Base-by-base conservation (phyloP, 2,329 filamentous ascomycete species). In the Didymella segeticola region DNA sequence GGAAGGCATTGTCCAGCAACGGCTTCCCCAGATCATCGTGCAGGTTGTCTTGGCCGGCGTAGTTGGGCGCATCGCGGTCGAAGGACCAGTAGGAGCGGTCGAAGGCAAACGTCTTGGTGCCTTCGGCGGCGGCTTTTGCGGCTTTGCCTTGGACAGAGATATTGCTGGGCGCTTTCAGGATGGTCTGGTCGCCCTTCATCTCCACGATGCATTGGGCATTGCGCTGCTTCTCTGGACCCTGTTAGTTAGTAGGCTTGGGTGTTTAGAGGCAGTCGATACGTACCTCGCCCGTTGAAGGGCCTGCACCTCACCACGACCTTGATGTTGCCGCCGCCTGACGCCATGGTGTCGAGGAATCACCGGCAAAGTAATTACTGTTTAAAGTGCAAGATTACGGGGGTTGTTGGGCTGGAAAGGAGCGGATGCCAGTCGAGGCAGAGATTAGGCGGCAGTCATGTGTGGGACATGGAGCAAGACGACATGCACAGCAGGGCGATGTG, bases 61-160 rank as follows among this genome's bases (percentile, higher is more conserved):
- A 99, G 75, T 90, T 88, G 1, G 85, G 77, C 63, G 92, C 91
- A 39, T 82, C 83, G 67, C 89, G 89, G 78, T 93, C 86, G 77
- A 98, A 99, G 47, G 93, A 98, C 95, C 95, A 99, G 79, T 99
- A 99, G 47, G 92, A 97, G 70, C 88, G 88, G 79, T 99, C 95
- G 77, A 97, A 99, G 42, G 93, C 93, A 75, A 99, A 99, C 1
- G 88, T 84, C 76, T 97, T 98, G 58, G 85, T 82, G 6, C 86
- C 88, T 43, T 85, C 81, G 55, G 88, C 61, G 38, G 76, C 77
- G 31, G 75, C 87, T 74, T 93, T 92, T 47, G 78, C 81, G 27
- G 83, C 83, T 73, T 95, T 95, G 55, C 78, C 82, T 80, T 77
- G 83, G 73, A 64, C 72, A 58, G 74, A 80, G 75, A 60, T 78